phyloP scores from a whole-genome alignment of 768 basidiomycete genomes.

The Hygrophorus pudorinus region DNA sequence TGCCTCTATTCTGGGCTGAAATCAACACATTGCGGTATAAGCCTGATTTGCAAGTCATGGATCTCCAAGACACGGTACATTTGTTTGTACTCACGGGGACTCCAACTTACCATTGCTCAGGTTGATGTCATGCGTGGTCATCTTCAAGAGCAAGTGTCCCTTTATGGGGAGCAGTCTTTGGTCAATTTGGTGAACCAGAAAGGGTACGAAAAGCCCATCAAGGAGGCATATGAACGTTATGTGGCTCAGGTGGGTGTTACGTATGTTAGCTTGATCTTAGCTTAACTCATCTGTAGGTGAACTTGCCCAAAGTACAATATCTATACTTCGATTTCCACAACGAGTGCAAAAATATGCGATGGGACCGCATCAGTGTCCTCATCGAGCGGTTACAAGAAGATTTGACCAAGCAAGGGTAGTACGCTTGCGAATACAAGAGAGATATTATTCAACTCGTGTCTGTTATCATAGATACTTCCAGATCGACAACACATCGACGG shows the following conservation, averaged over 20 bases:
- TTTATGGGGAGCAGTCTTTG: slow-evolving; percentile 71
- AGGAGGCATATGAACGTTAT: slow-evolving; percentile 86
- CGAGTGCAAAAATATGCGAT: slow-evolving; percentile 91
- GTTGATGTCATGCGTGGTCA: slow-evolving; percentile 63
- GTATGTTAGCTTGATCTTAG: neutral
- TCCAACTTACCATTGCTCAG: slow-evolving; percentile 26
- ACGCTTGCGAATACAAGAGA: neutral
- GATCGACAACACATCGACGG: slow-evolving; percentile 35
- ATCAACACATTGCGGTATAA: slow-evolving; percentile 92
- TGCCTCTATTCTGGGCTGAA: slow-evolving; percentile 95
- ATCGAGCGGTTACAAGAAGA: slow-evolving; percentile 69
- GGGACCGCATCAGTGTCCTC: slow-evolving; percentile 82
- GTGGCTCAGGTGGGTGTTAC: slow-evolving; percentile 43
- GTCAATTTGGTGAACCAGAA: slow-evolving; percentile 93
- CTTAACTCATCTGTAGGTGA: slow-evolving; percentile 32
- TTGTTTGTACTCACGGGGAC: neutral
- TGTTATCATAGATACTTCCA: slow-evolving; percentile 62
- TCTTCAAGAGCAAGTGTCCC: slow-evolving; percentile 56
- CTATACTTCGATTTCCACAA: slow-evolving; percentile 97
- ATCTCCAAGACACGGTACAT: slow-evolving; percentile 73
- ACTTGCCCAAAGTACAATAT: slow-evolving; percentile 66
- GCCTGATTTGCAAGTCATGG: slow-evolving; percentile 96
- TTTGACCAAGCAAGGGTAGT: slow-evolving; percentile 58
- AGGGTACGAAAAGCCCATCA: slow-evolving; percentile 87
- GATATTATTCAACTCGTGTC: neutral